A percentile compares a stretch with the other conserved stretches of the same genome.
Conservation (phyloP, 805 yeast species). For the Yarrowia bubula region DNA sequence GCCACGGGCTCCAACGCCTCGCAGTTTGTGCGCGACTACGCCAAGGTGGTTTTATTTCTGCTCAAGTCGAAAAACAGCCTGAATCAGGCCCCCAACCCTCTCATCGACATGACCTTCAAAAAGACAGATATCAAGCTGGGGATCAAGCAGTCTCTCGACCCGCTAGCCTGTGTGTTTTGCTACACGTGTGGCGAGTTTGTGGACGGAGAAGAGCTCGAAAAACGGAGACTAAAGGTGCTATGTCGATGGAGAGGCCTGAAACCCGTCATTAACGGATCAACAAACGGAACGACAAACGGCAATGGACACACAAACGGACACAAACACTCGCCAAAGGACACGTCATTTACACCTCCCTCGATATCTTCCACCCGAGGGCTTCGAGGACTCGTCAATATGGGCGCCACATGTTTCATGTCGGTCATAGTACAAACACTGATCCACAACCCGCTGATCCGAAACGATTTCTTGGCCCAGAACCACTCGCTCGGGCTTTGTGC, state of each 20-base stretch:
- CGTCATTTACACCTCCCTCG: background rate
- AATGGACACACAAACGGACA: background rate
- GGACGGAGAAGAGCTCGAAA: constrained; percentile 57
- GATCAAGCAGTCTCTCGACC: background rate
- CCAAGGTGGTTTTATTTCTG: constrained; percentile 7
- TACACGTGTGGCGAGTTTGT: constrained; percentile 74
- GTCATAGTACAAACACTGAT: constrained; percentile 83
- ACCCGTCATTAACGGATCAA: background rate
- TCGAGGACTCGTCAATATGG: constrained; percentile 87
- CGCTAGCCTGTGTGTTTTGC: constrained; percentile 53
- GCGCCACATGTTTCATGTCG: constrained; percentile 97
- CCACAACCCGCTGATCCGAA: constrained; percentile 84
- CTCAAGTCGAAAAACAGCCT: background rate
- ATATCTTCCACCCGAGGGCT: constrained; percentile 63
- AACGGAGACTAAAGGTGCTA: background rate
- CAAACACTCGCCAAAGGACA: background rate
- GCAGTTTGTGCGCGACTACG: constrained; percentile 24
- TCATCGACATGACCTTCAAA: constrained; percentile 19
- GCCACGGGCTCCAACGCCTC: constrained; percentile 14
- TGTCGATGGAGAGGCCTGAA: constrained; percentile 6
- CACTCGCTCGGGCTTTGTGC: constrained; percentile 56
- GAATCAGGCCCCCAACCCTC: background rate
- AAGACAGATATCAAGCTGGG: constrained; percentile 6
- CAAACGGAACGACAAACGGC: background rate
- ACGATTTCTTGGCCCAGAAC: constrained; percentile 70